These are phyloP conservation scores for Phytophthora uliginosa DNA, from an alignment of 352 stramenopile genomes.

Conservation along the genomic window DNA sequence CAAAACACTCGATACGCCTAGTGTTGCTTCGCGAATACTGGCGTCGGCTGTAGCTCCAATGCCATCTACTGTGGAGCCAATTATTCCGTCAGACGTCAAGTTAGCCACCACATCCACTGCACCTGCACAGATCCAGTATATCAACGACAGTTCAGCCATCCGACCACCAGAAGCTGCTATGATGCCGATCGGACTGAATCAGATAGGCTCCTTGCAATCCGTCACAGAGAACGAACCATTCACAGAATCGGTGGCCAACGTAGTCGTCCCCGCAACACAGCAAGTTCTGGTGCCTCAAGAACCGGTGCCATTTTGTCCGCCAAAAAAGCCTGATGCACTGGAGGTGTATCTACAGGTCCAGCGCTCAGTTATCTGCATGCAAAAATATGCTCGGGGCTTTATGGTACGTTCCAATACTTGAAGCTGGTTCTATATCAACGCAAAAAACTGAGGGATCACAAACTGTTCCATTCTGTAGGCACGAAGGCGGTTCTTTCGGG, in stretches of 20 bases:
- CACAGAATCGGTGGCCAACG: background rate
- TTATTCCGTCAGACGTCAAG: background rate
- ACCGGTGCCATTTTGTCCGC: background rate
- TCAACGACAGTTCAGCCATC: background rate
- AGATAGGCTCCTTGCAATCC: background rate
- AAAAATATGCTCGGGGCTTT: conserved; percentile 37
- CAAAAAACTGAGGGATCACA: background rate
- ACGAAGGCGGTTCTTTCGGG: conserved; percentile 28
- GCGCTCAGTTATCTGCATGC: conserved; percentile 34
- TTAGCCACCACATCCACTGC: background rate
- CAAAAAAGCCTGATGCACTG: conserved; percentile 23
- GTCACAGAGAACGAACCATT: conserved; percentile 15
- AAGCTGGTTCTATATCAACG: background rate
- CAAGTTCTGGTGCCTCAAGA: background rate
- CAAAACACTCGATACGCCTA: conserved; percentile 19
- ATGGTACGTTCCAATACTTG: conserved; percentile 24
- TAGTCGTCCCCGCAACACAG: background rate
- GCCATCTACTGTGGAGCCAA: background rate
- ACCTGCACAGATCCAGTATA: background rate
- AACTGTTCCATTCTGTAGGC: conserved; percentile 16
- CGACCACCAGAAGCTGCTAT: conserved; percentile 13
- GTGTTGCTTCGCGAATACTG: conserved; percentile 29
- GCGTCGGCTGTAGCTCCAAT: conserved; percentile 14
- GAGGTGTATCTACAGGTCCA: conserved; percentile 38
- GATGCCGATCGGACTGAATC: background rate